These are phyloP conservation scores for Aspergillus tubingensis DNA, from an alignment of 2,329 filamentous ascomycete genomes.

Conservation along the genomic window DNA sequence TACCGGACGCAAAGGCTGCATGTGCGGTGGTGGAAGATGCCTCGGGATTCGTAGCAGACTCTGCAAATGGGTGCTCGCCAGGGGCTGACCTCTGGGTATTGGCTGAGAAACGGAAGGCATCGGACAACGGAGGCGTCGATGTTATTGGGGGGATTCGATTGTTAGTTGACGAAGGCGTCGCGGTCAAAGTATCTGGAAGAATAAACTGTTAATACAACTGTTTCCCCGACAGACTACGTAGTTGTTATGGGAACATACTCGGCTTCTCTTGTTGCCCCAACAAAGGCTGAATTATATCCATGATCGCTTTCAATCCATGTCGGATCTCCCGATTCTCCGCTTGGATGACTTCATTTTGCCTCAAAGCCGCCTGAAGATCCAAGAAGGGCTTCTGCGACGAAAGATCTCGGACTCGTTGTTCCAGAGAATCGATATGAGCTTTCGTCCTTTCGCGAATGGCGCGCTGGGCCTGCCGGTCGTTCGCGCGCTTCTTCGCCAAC, in stretches of 20 bases:
- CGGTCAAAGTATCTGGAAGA: conserved; percentile 15
- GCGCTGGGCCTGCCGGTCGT: conserved; percentile 84
- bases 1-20: conserved; percentile 22
- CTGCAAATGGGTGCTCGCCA: conserved; percentile 31
- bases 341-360: conserved; percentile 75
- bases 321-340: conserved; percentile 79
- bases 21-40: conserved; percentile 32
- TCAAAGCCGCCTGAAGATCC: conserved; percentile 74
- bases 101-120: conserved; percentile 28
- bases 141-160: conserved; percentile 20
- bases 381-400: conserved; percentile 79
- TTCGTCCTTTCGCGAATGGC: conserved; percentile 82
- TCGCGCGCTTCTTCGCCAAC: conserved; percentile 84
- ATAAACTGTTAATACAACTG: background rate
- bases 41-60: conserved; percentile 32
- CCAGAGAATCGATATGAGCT: conserved; percentile 73
- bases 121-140: conserved; percentile 29
- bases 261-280: conserved; percentile 45
- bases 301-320: conserved; percentile 64
- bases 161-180: conserved; percentile 20
- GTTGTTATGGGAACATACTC: conserved; percentile 34
- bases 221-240: background rate
- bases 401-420: conserved; percentile 72
- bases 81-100: conserved; percentile 19
- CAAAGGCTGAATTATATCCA: conserved; percentile 56